Evolutionary conservation across 176 grass and related monocot species (phyloP).

Genomic region (Eleusine indica): DNA sequence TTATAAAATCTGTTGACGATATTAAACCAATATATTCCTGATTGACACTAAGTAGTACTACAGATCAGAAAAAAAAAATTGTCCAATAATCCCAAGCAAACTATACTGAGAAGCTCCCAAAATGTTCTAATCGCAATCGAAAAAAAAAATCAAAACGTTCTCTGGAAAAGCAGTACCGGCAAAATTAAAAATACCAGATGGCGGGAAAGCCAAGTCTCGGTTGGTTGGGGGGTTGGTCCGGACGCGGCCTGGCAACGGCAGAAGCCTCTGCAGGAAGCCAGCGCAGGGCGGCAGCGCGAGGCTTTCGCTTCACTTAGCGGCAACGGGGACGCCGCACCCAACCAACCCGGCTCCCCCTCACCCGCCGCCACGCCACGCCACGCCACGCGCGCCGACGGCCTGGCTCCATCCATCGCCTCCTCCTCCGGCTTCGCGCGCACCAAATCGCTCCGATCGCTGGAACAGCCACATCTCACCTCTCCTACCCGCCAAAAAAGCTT

Average conservation of each 20-base stretch:
- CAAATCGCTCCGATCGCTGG: constrained; percentile 5
- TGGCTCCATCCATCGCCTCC: background rate
- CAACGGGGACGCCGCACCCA: constrained; percentile 98
- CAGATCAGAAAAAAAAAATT: no score
- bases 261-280: constrained; percentile 31
- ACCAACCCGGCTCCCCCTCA: constrained; percentile 52
- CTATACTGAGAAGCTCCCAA: no score
- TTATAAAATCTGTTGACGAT: no score
- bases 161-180: background rate
- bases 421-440: constrained; percentile 24
- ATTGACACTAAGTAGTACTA: no score
- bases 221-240: constrained; percentile 53
- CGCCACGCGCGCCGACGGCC: constrained; percentile 13
- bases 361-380: constrained; percentile 45
- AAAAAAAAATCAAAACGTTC: background rate
- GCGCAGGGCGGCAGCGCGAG: constrained; percentile 2
- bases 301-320: constrained; percentile 87
- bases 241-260: constrained; percentile 36
- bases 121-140: background rate
- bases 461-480: constrained; percentile 57
- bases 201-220: constrained; percentile 57
- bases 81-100: no score
- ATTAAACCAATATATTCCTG: no score
- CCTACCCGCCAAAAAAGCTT: constrained; percentile 46
- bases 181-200: constrained; percentile 32